These are phyloP conservation scores for Nakataea oryzae DNA, from an alignment of 2,329 filamentous ascomycete species.

Conservation along the genomic window DNA sequence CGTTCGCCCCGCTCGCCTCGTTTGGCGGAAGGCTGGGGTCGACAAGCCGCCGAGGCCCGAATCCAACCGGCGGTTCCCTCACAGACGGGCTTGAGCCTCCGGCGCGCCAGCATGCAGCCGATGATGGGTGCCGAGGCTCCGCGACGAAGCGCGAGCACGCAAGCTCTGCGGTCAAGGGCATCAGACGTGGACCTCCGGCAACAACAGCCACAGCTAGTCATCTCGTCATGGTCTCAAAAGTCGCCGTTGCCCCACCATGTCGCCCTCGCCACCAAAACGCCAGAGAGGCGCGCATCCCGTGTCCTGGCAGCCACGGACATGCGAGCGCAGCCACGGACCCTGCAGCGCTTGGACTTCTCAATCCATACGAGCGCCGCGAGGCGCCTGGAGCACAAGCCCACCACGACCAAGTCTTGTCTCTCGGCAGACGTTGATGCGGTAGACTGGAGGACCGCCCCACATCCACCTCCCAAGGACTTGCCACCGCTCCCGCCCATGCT, in stretches of 20 bases:
- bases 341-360: neutral
- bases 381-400: neutral
- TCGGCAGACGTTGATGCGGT: neutral
- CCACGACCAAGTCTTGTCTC: neutral
- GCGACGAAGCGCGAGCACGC: neutral
- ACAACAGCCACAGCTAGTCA: too few relatives aligned
- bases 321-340: neutral
- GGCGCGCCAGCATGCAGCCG: neutral
- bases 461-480: neutral
- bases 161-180: neutral
- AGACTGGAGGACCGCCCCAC: neutral
- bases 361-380: neutral
- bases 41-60: neutral
- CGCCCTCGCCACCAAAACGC: neutral
- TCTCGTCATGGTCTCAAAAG: too few relatives aligned
- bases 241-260: neutral
- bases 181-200: neutral
- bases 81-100: neutral
- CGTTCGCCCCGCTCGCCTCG: conserved; percentile 13
- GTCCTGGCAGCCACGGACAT: neutral
- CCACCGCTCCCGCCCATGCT: neutral
- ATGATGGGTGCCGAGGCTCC: neutral
- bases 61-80: neutral
- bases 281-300: neutral
- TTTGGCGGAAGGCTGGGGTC: conserved; percentile 11